Conservation (phyloP, 768 basidiomycete species). For the Gloeostereum incarnatum region DNA sequence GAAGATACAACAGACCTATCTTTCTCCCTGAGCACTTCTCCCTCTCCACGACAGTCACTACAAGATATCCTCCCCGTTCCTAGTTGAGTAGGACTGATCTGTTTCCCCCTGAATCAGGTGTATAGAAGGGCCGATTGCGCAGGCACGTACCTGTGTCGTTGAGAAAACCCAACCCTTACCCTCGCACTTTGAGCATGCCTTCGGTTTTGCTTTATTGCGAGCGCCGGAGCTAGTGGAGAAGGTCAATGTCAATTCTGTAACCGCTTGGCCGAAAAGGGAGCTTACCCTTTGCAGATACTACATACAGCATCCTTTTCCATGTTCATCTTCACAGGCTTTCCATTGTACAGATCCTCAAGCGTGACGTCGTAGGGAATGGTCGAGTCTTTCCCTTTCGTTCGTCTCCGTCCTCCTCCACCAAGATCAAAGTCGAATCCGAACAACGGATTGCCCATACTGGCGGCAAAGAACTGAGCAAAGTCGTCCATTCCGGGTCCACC, state of each 20-base stretch:
- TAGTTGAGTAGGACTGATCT: slow-evolving; percentile 37
- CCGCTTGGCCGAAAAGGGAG: slow-evolving; percentile 4
- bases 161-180: slow-evolving; percentile 73
- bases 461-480: slow-evolving; percentile 67
- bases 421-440: slow-evolving; percentile 65
- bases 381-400: slow-evolving; percentile 61
- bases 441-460: slow-evolving; percentile 30
- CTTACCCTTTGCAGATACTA: slow-evolving; percentile 70
- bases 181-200: slow-evolving; percentile 70
- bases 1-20: slow-evolving; percentile 46
- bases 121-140: background rate
- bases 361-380: slow-evolving; percentile 77
- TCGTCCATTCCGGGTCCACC: slow-evolving; percentile 54
- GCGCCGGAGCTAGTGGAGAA: slow-evolving; percentile 58
- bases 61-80: slow-evolving; percentile 50
- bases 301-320: slow-evolving; percentile 85
- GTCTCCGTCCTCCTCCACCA: slow-evolving; percentile 28
- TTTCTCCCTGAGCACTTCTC: slow-evolving; percentile 72
- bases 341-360: slow-evolving; percentile 89
- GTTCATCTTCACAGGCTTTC: slow-evolving; percentile 81
- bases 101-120: slow-evolving; percentile 1
- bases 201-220: slow-evolving; percentile 76
- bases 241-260: slow-evolving; percentile 7
- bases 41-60: slow-evolving; percentile 59
- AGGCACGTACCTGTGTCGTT: slow-evolving; percentile 38